Evolutionary conservation across 805 yeast species (phyloP), one percentile per base, ranked within the genome.

Genomic region (Yarrowia sp.): DNA sequence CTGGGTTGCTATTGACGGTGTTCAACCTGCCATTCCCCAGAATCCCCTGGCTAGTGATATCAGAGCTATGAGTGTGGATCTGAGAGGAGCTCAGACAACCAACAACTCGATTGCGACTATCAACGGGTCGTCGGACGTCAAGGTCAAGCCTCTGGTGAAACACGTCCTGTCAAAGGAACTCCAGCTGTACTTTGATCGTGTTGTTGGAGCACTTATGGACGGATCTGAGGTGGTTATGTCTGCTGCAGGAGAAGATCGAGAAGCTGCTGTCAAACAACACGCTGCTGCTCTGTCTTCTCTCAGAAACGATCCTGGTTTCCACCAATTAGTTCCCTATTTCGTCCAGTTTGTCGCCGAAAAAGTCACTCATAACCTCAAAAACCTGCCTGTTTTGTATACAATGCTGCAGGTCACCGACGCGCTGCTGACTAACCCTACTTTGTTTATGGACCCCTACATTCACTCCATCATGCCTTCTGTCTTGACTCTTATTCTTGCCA

Each of bases 1-100:
- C 68, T 93, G 99, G 98, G 80, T 96, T 36, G 98, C 99, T 0
- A 90, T 95, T 64, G 99, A 95, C 76, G 99, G 99, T 66, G 96
- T 95, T 8, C 99, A 95, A 74, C 99, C 99, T 0, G 87, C 95
- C 36, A 93, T 95, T 65, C 96, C 98, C 1, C 99, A 96, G 76
- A 95, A 95, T 77, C 99, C 99, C 28, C 83, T 87, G 58, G 64
- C 68, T 14, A 81, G 85, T 60, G 98, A 92, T 70, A 87, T 93
- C 67, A 86, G 86, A 73, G 83, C 85, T 38, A 77, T 90, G 65
- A 89, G 96, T 17, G 91, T 96, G 4, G 80, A 85, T 33, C 81
- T 86, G 47, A 82, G 97, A 70, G 98, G 98, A 42, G 91, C 97
- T 2, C 89, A 86, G 73, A 55, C 61, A 4, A 85, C 85, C 68